Base-by-base conservation (phyloP, 495 filamentous ascomycete species). In the Talaromyces thailandensis region DNA sequence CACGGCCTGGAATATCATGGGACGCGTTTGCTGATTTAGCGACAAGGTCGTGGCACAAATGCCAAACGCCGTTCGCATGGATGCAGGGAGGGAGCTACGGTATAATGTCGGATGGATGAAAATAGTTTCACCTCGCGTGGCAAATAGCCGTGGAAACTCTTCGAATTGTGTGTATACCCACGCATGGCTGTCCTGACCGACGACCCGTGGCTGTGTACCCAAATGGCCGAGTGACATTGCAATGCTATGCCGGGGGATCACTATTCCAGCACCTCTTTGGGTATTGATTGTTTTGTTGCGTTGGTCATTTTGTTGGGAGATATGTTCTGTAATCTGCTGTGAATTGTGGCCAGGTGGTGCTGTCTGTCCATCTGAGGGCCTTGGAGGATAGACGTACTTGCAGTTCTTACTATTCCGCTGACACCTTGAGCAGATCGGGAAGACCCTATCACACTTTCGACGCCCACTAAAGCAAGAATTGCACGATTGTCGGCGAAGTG, bases 391-490 rank as follows among this genome's bases (percentile, higher is more conserved):
- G 28, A 32, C 53, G 28, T 58, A 58, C 4, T 58, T 6, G 31
- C 56, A 58, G n/a, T n/a, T 23, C 25, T 58, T 58, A 8, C 24
- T 58, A 31, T 58, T 58, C 31, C 31, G 28, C 31, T 40, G 28
- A 31, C 56, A 58, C 35, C 56, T n/a, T 32, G 28, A n/a, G 56
- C 56, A 58, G 28, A 37, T 35, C 31, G 56, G 56, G 23, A 37
- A 43, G 7, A 32, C 56, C 16, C 31, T 28, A 37, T 58, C 56
- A 16, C 56, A 58, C 23, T 58, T 58, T 35, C 56, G 28, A 6
- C 56, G 28, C 28, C 16, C 12, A 23, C 16, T 37, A 16, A 58
- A 58, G 21, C 56, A 58, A 7, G 56, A 16, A 35, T 58, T 24
- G 31, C 56, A 58, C 31, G 56, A 58, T 43, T 21, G 28, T 21